A percentile compares a stretch with the other conserved stretches of the same genome.
Evolutionary conservation across 2,329 filamentous ascomycete genomes (phyloP).

Genomic region (Colletotrichum lini): DNA sequence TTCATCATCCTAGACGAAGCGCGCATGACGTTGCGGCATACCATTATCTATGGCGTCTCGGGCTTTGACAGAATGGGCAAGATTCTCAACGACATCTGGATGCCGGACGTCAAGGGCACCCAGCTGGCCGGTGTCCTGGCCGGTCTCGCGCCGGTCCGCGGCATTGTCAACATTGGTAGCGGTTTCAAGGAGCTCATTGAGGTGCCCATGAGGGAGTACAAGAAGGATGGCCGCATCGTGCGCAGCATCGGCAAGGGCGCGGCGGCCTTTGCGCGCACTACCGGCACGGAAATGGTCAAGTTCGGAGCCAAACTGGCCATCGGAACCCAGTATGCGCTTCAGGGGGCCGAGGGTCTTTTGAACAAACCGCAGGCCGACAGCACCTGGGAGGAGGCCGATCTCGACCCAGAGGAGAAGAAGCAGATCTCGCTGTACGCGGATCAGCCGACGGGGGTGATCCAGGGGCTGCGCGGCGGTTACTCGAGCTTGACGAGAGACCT

Average conservation of each 20-base stretch:
- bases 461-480: constrained; percentile 88
- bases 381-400: constrained; percentile 71
- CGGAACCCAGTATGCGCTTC: constrained; percentile 92
- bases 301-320: constrained; percentile 95
- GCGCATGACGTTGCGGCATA: constrained; percentile 86
- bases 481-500: constrained; percentile 88
- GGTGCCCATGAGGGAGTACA: constrained; percentile 92
- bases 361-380: constrained; percentile 56
- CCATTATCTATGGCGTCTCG: constrained; percentile 91
- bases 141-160: constrained; percentile 90
- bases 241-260: constrained; percentile 94
- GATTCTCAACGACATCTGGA: constrained; percentile 96
- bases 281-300: constrained; percentile 93
- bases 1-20: constrained; percentile 93
- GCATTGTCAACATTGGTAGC: constrained; percentile 90
- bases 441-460: constrained; percentile 89
- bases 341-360: constrained; percentile 88
- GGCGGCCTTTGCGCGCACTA: constrained; percentile 90
- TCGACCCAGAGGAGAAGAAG: constrained; percentile 79
- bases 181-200: constrained; percentile 90
- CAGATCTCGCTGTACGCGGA: constrained; percentile 94
- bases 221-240: constrained; percentile 92
- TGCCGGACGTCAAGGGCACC: constrained; percentile 89
- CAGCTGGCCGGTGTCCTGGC: constrained; percentile 92
- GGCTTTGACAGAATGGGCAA: constrained; percentile 93